phyloP scores from a whole-genome alignment of 2,329 filamentous ascomycete genomes.

The Pseudogymnoascus sp. region DNA sequence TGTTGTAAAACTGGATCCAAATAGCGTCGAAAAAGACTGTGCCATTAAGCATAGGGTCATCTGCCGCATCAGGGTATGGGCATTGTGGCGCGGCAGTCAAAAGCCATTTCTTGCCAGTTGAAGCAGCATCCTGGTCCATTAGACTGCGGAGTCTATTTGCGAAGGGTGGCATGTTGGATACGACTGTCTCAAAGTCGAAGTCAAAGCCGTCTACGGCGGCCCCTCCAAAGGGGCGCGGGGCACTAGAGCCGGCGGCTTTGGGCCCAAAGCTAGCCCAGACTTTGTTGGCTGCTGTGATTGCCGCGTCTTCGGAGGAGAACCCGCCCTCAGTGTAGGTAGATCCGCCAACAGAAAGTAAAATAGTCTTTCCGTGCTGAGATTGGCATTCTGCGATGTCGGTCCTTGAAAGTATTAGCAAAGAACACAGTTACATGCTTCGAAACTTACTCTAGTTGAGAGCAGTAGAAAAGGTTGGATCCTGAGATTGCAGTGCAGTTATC shows the following conservation, averaged over 20 bases:
- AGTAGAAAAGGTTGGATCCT: slow-evolving; percentile 51
- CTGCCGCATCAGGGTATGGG: slow-evolving; percentile 54
- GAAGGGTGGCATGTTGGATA: slow-evolving; percentile 54
- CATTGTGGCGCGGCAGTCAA: slow-evolving; percentile 64
- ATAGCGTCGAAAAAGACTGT: slow-evolving; percentile 38
- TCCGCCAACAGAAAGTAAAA: slow-evolving; percentile 65
- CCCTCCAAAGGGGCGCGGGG: slow-evolving; percentile 58
- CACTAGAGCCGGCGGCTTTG: slow-evolving; percentile 32
- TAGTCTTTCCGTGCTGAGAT: slow-evolving; percentile 54
- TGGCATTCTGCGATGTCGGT: slow-evolving; percentile 55
- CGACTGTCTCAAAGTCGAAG: slow-evolving; percentile 61
- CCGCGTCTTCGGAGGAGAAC: slow-evolving; percentile 47
- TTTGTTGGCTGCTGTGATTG: slow-evolving; percentile 49
- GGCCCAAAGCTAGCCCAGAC: slow-evolving; percentile 69
- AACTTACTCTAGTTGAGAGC: slow-evolving; percentile 58
- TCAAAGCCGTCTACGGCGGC: slow-evolving; percentile 68
- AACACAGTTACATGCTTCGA: neutral
- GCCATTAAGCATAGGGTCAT: slow-evolving; percentile 48
- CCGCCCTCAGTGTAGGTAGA: slow-evolving; percentile 63
- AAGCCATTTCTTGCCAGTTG: slow-evolving; percentile 46
- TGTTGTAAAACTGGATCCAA: slow-evolving; percentile 39
- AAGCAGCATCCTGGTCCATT: slow-evolving; percentile 39
- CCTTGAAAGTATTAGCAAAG: slow-evolving; percentile 10
- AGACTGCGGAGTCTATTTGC: slow-evolving; percentile 47
- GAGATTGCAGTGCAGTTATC: slow-evolving; percentile 52